These are phyloP conservation scores for Yueomyces sinensis DNA, from an alignment of 805 yeast genomes.

Conservation along the genomic window DNA sequence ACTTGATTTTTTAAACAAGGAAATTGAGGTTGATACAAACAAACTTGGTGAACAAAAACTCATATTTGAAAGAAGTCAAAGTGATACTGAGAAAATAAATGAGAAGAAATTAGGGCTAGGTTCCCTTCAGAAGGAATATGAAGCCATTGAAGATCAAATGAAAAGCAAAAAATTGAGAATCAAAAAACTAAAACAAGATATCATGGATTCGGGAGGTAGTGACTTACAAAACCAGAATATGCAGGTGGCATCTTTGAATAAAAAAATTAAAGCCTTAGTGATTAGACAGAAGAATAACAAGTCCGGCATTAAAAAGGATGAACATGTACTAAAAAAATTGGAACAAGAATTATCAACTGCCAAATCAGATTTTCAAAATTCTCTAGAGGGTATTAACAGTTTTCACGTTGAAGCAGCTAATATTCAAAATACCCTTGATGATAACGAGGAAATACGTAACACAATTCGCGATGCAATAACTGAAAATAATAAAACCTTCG, in stretches of 20 bases:
- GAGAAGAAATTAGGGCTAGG: conserved; percentile 12
- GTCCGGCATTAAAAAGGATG: conserved; percentile 46
- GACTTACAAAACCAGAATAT: conserved; percentile 66
- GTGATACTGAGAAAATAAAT: conserved; percentile 18
- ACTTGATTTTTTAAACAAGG: conserved; percentile 43
- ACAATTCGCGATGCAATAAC: conserved; percentile 29
- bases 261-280: conserved; percentile 37
- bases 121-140: conserved; percentile 29
- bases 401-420: conserved; percentile 25
- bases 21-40: conserved; percentile 33
- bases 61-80: conserved; percentile 7
- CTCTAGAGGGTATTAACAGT: conserved; percentile 19
- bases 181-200: conserved; percentile 51
- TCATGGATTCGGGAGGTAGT: conserved; percentile 87
- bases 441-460: too few species aligned
- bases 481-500: conserved; percentile 27
- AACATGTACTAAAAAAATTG: conserved; percentile 33
- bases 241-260: conserved; percentile 51
- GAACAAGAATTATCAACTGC: conserved; percentile 34
- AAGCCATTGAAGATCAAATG: conserved; percentile 38
- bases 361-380: conserved; percentile 21
- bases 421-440: conserved; percentile 19
- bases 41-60: conserved; percentile 29
- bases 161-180: conserved; percentile 39
- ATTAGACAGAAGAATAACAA: conserved; percentile 45